Percentiles rank a stretch among this genome's conserved stretches.
phyloP scores from a whole-genome alignment of 768 basidiomycete genomes.

The Gloeophyllum trabeum region DNA sequence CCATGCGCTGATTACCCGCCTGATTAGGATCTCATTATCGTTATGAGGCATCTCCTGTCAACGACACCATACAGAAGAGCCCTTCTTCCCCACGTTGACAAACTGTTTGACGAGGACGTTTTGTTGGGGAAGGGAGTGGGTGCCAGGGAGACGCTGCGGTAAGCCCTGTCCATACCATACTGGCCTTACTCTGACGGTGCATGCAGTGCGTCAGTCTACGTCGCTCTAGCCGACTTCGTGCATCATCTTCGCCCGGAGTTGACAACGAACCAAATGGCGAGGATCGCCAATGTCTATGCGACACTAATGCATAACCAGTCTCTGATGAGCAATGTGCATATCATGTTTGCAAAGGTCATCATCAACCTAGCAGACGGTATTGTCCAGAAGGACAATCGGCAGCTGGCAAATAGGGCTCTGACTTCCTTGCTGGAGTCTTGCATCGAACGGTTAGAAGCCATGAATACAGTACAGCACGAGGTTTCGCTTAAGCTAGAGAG shows the following conservation, averaged over 20 bases:
- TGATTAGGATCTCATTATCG: constrained; percentile 78
- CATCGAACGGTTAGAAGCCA: constrained; percentile 74
- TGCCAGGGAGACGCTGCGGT: constrained; percentile 80
- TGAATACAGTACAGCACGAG: constrained; percentile 55
- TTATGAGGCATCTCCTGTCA: constrained; percentile 80
- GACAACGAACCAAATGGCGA: constrained; percentile 59
- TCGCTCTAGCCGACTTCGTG: constrained; percentile 84
- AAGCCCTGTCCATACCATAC: constrained; percentile 8
- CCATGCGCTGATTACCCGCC: neutral
- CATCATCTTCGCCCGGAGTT: constrained; percentile 86
- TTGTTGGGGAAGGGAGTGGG: constrained; percentile 78
- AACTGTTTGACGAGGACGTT: constrained; percentile 83
- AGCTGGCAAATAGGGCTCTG: constrained; percentile 61
- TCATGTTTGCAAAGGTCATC: constrained; percentile 87
- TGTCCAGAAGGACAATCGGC: constrained; percentile 58
- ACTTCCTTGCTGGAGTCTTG: constrained; percentile 71
- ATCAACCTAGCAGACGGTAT: constrained; percentile 83
- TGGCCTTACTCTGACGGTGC: constrained; percentile 5
- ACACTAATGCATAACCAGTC: constrained; percentile 84
- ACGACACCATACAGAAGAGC: constrained; percentile 61
- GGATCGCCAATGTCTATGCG: constrained; percentile 77
- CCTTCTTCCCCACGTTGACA: constrained; percentile 75
- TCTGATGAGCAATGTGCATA: constrained; percentile 71
- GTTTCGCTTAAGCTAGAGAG: constrained; percentile 37
- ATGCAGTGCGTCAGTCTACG: constrained; percentile 66